Conservation (phyloP, 495 filamentous ascomycete genomes). For the Glarea lozoyensis region DNA sequence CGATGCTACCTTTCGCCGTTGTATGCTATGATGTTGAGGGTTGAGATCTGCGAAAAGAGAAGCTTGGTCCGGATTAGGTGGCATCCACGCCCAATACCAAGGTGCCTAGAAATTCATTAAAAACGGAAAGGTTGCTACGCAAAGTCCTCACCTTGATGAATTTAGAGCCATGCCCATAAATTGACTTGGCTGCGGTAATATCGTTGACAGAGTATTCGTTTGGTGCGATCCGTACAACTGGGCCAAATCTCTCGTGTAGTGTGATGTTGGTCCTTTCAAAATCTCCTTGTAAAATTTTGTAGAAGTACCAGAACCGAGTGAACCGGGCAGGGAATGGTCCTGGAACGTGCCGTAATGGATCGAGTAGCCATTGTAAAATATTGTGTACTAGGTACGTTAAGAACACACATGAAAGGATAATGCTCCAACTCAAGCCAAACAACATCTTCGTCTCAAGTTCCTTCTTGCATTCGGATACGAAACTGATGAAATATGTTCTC, state of each 20-base stretch:
- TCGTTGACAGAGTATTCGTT: conserved; percentile 36
- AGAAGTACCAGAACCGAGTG: conserved; percentile 47
- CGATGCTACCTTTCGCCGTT: conserved; percentile 29
- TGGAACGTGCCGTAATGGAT: conserved; percentile 35
- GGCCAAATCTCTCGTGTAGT: conserved; percentile 40
- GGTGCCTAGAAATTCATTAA: conserved; percentile 14
- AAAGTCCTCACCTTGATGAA: conserved; percentile 15
- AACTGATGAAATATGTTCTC: no score
- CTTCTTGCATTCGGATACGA: no score
- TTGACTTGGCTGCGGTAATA: conserved; percentile 18
- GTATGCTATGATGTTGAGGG: conserved; percentile 20
- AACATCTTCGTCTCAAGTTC: no score
- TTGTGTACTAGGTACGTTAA: no score
- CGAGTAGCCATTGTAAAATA: no score
- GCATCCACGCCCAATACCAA: conserved; percentile 25
- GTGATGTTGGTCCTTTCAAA: conserved; percentile 37
- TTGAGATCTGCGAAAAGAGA: conserved; percentile 25
- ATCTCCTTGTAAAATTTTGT: conserved; percentile 29
- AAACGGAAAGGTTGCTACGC: background rate
- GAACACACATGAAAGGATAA: no score
- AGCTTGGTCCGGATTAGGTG: conserved; percentile 14
- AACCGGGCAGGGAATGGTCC: conserved; percentile 46
- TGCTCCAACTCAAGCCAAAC: no score
- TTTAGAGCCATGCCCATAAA: conserved; percentile 14
- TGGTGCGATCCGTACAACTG: conserved; percentile 42